Evolutionary conservation across 768 basidiomycete genomes (phyloP), one percentile per base, ranked within the genome.

Genomic region (Rhodotorula kratochvilovae): DNA sequence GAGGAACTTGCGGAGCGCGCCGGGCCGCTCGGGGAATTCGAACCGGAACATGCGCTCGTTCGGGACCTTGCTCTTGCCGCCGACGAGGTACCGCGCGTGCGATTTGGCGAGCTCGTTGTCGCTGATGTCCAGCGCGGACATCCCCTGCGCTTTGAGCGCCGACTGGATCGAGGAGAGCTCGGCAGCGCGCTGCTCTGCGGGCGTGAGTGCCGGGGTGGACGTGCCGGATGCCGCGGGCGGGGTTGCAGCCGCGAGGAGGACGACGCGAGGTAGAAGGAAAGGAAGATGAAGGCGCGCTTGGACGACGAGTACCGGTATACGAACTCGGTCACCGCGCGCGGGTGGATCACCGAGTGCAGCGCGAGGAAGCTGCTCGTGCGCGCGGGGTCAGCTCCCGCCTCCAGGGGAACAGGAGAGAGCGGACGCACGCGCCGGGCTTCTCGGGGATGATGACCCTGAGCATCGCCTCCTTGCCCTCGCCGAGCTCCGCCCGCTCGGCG

Each of bases 401-500:
- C 59, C 50, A 33, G 31, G 42, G 42, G 13, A 36, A 19, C 15
- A 33, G 21, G 43, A 39, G 53, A 63, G 13, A 39, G 27, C 29
- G 25, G 8, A 81, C 86, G 75, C 79, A 88, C 94, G 89, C 91
- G 82, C 96, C 96, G 10, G 92, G 90, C 68, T 82, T 84, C 80
- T 99, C 96, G 33, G 96, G 93, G 63, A 98, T 89, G 77, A 91
- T 89, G n/a, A 97, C 90, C 77, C 90, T 90, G 75, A 98, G 84
- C 57, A 98, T 84, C 0, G 90, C 96, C 81, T 99, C 96, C 63
- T 90, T 85, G 19, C 95, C 89, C 81, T 99, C 96, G 72, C 96
- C 96, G 29, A 98, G 84, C 80, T 97, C 93, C 6, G 96, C 96
- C 67, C 96, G 92, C 80, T 99, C 96, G 29, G 96, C 90, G n/a